phyloP scores from a whole-genome alignment of 805 yeast genomes.

The Priceomyces carsonii region DNA sequence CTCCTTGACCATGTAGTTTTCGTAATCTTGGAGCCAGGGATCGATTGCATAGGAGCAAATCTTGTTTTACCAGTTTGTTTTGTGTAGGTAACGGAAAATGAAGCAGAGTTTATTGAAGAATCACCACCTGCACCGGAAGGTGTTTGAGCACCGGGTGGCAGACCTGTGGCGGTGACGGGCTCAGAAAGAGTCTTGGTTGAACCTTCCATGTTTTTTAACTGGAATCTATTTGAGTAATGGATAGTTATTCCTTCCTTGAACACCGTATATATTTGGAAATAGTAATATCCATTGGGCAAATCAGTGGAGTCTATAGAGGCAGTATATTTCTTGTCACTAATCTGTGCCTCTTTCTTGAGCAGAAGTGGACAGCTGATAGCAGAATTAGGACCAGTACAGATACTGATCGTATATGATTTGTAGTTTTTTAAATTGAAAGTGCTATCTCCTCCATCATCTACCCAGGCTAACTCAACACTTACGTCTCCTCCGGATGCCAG shows the following conservation, averaged over 20 bases:
- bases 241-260: conserved; percentile 46
- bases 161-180: conserved; percentile 38
- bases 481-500: conserved; percentile 39
- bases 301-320: conserved; percentile 43
- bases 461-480: conserved; percentile 36
- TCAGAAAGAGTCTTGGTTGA: conserved; percentile 45
- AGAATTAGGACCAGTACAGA: conserved; percentile 69
- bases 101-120: conserved; percentile 31
- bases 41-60: conserved; percentile 91
- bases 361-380: conserved; percentile 44
- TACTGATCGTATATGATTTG: conserved; percentile 46
- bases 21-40: conserved; percentile 75
- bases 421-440: conserved; percentile 49
- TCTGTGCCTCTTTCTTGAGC: conserved; percentile 11
- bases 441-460: conserved; percentile 59
- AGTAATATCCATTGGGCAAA: conserved; percentile 69
- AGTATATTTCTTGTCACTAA: conserved; percentile 28
- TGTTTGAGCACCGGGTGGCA: conserved; percentile 41
- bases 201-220: conserved; percentile 73
- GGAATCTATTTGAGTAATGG: conserved; percentile 69
- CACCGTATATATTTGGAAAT: conserved; percentile 64
- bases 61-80: conserved; percentile 75
- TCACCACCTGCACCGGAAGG: conserved; percentile 28
- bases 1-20: conserved; percentile 64
- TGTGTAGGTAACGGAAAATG: conserved; percentile 69